Evolutionary conservation across 1,139 yeast species (phyloP), one percentile per base, ranked within the genome.

Genomic region (Wickerhamiella infanticola): DNA sequence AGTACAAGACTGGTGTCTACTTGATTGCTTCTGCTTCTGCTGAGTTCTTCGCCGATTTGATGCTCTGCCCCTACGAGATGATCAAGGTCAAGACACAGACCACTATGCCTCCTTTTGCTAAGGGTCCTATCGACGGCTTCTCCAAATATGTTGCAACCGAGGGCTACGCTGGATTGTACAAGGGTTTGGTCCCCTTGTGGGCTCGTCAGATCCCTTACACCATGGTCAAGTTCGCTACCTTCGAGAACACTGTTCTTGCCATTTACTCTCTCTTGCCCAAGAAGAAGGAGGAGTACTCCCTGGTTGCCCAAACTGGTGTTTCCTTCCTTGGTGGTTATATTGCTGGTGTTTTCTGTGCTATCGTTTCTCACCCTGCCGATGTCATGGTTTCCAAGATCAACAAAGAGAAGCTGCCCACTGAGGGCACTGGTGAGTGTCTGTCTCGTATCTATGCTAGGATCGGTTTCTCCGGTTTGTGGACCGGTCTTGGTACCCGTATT

Each of bases 311-410:
- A 67, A 88, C 95, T 36, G 94, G 95, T 50, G 94, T 88, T 41
- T 83, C 95, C 29, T 88, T 88, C 69, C 70, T 78, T 47, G 95
- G 94, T 64, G 96, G 97, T 64, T 86, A 86, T 69, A 76, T 86
- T 63, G 97, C 96, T 29, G 97, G 96, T 77, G 79, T 88, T 49
- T 77, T 85, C 69, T 86, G 96, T 71, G 96, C 96, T 25, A 67
- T 81, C 47, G 93, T 85, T 23, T 86, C 95, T 25, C 96, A 88
- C 65, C 97, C 97, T 40, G 96, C 96, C 38, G 97, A 88, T 66
- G 95, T 86, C 41, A 80, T 88, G 94, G 96, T 88, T 37, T 83
- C 95, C 46, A 83, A 86, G 73, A 75, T 88, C 58, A 86, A 83
- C 62, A 72, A 81, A 49, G 90, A 82, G 53, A 78, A 79, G 59